A percentile compares a stretch with the other conserved stretches of the same genome.
Conservation (phyloP, 352 stramenopile species). For the Globisporangium nodosum region DNA sequence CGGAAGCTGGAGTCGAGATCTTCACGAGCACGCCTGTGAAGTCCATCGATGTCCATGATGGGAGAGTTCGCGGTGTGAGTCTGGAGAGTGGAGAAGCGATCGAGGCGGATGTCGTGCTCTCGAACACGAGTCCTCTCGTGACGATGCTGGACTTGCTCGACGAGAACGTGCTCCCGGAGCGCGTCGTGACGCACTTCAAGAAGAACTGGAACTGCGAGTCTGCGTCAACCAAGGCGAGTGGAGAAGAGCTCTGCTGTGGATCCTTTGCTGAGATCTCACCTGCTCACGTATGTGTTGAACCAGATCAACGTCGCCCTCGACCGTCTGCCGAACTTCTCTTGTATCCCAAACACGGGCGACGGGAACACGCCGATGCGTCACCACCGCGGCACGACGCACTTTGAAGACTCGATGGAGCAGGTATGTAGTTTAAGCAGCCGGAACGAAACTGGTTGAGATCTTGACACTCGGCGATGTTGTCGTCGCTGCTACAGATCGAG, state of each 20-base stretch:
- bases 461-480: background rate
- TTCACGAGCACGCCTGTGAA: slow-evolving; percentile 58
- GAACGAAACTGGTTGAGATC: background rate
- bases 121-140: slow-evolving; percentile 69
- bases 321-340: slow-evolving; percentile 79
- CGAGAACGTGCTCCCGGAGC: slow-evolving; percentile 38
- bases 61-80: slow-evolving; percentile 52
- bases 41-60: slow-evolving; percentile 48
- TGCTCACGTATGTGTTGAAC: background rate
- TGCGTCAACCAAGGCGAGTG: slow-evolving; percentile 63
- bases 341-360: slow-evolving; percentile 58
- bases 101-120: slow-evolving; percentile 61
- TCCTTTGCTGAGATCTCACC: background rate
- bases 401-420: slow-evolving; percentile 72
- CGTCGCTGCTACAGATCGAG: slow-evolving; percentile 57
- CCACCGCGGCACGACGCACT: slow-evolving; percentile 88
- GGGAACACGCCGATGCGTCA: slow-evolving; percentile 60
- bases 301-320: slow-evolving; percentile 90
- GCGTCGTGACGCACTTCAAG: slow-evolving; percentile 64
- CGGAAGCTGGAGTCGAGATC: slow-evolving; percentile 64
- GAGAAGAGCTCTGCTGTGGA: background rate
- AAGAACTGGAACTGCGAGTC: slow-evolving; percentile 81
- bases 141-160: slow-evolving; percentile 85
- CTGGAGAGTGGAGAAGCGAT: slow-evolving; percentile 49
- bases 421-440: slow-evolving; percentile 12